phyloP scores from a whole-genome alignment of 202 grass and related monocot genomes.

The Setaria viridis region DNA sequence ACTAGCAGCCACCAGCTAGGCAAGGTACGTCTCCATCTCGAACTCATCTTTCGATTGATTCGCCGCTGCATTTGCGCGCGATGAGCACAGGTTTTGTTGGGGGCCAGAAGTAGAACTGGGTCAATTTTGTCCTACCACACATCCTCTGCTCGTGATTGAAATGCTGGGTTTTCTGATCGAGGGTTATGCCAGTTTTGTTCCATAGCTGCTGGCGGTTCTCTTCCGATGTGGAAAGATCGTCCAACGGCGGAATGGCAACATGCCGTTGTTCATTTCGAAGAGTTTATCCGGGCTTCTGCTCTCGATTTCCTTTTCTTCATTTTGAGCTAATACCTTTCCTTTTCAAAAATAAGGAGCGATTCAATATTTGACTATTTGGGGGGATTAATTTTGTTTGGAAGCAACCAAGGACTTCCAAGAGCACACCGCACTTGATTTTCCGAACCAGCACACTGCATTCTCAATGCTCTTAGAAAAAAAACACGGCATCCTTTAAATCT shows the following conservation, averaged over 20 bases:
- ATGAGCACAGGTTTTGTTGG: background rate
- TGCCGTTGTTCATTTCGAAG: background rate
- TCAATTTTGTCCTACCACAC: background rate
- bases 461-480: background rate
- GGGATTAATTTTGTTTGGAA: background rate
- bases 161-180: background rate
- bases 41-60: background rate
- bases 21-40: slow-evolving; percentile 32
- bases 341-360: background rate
- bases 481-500: background rate
- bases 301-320: background rate
- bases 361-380: background rate
- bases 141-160: background rate
- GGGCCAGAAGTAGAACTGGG: background rate
- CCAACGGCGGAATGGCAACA: background rate
- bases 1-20: background rate
- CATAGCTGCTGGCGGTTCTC: background rate
- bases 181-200: background rate
- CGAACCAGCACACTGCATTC: no score
- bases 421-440: background rate
- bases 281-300: background rate
- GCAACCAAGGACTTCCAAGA: background rate
- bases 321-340: background rate
- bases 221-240: background rate
- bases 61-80: background rate